Conservation (phyloP, 768 basidiomycete genomes). For the Naganishia onofrii region DNA sequence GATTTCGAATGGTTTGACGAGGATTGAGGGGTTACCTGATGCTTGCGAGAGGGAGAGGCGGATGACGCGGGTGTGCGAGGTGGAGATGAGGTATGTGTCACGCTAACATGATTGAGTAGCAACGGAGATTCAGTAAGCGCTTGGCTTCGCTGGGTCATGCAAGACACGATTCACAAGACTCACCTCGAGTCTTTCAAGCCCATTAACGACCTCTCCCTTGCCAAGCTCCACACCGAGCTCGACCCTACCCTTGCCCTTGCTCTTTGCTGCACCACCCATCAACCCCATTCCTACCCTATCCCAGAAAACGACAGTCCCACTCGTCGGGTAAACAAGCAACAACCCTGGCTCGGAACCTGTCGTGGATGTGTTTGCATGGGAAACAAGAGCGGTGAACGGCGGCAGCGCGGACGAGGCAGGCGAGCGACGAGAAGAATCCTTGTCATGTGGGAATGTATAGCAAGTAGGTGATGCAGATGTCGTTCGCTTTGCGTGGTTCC, state of each 20-base stretch:
- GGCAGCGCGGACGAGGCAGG: not conserved
- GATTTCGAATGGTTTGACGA: conserved; percentile 5
- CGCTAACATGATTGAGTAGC: not conserved
- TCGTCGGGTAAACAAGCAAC: conserved; percentile 11
- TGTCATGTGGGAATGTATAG: conserved; percentile 11
- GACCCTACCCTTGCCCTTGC: not conserved
- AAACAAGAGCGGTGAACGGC: conserved; percentile 7
- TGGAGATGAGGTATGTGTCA: conserved; percentile 15
- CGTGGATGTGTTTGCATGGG: not conserved
- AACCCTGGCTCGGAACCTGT: conserved; percentile 7
- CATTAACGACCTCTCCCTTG: not conserved
- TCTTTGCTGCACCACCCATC: not conserved
- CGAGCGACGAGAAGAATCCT: not conserved
- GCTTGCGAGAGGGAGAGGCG: conserved; percentile 20
- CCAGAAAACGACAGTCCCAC: conserved; percentile 4
- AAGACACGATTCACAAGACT: not conserved
- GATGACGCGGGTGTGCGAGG: not conserved
- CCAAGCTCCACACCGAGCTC: conserved; percentile 2
- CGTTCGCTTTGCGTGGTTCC: conserved; percentile 19
- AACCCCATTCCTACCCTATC: conserved; percentile 10
- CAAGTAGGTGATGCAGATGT: conserved; percentile 11
- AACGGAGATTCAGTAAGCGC: too few species aligned
- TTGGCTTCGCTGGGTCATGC: too few species aligned
- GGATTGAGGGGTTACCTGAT: conserved; percentile 4
- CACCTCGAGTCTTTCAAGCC: conserved; percentile 8